Conservation (phyloP, 495 filamentous ascomycete genomes). For the Neurospora terricola region DNA sequence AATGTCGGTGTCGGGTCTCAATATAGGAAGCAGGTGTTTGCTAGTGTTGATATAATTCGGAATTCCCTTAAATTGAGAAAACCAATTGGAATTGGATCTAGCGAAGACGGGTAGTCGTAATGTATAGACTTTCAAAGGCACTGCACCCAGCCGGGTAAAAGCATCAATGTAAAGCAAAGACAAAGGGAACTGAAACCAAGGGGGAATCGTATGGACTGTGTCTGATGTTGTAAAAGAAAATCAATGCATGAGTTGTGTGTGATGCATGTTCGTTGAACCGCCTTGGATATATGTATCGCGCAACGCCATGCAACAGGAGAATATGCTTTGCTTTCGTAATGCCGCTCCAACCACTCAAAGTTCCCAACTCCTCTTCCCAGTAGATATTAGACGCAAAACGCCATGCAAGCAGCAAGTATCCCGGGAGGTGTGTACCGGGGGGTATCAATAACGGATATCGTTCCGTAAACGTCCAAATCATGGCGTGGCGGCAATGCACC, state of each 20-base stretch:
- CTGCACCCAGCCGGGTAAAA: not conserved
- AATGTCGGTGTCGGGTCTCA: not conserved
- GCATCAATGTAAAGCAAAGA: not conserved
- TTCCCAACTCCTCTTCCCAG: slow-evolving; percentile 7
- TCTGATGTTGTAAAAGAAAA: not conserved
- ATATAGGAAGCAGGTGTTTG: not conserved
- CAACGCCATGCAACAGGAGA: slow-evolving; percentile 22
- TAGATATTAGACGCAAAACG: slow-evolving; percentile 27
- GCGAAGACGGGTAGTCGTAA: not conserved
- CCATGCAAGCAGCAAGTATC: slow-evolving; percentile 19
- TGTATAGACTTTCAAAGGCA: not conserved
- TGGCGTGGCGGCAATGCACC: slow-evolving; percentile 73
- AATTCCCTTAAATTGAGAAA: not conserved
- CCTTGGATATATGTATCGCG: slow-evolving; percentile 14
- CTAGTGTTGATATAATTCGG: not conserved
- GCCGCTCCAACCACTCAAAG: slow-evolving; percentile 8
- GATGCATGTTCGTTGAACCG: not conserved
- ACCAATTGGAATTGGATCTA: not conserved
- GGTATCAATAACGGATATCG: slow-evolving; percentile 26
- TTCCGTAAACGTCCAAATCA: slow-evolving; percentile 16
- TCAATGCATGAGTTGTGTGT: not conserved
- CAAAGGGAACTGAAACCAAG: not conserved
- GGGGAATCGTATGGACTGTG: not conserved
- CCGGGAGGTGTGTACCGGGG: slow-evolving; percentile 21
- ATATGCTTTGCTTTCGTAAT: slow-evolving; percentile 16